Evolutionary conservation across 2,329 filamentous ascomycete genomes (phyloP), one percentile per base, ranked within the genome.

Genomic region (Calonectria naviculata): DNA sequence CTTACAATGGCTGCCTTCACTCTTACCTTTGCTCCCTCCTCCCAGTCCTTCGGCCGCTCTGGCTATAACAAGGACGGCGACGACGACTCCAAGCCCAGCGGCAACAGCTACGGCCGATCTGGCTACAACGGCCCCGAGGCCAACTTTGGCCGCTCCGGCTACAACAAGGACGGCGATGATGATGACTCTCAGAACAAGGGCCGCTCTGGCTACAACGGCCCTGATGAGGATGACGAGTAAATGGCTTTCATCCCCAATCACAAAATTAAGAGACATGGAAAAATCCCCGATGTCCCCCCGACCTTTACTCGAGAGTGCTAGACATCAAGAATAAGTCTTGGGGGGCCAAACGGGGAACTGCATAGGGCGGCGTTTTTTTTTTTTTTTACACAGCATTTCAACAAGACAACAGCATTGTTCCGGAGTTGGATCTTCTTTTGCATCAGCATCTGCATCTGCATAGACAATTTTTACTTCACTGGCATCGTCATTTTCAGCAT

Each of bases 201-300:
- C 76, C 85, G 81, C 79, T 84, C 82, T 66, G 84, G 84, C 73
- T 86, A 86, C 83, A 85, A 86, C 79, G 80, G 82, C 71, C 81
- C 82, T 73, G 78, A 79, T 67, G 76, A 77, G 70, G 81, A 82
- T 68, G 81, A 78, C 44, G 78, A 79, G 77, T 78, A 75, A 76
- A 72, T 26, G 21, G n/a, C n/a, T 8, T 21, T 49, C 56, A 24
- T 19, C 42, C 12, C n/a, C 21, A 26, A 5, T n/a, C n/a, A 24
- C 12, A n/a, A 28, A 13, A 21, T 31, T 19, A 21, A 13, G 9
- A 44, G 8, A 44, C 5, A 26, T 13, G 8, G 42, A 64, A 64
- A 26, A 61, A 2, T 12, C 5, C 17, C 56, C 28, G 12, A 10
- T 6, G 9, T 2, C 21, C 52, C 21, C 31, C 21, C 46, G 4